These are phyloP conservation scores for Epichloe uncinata DNA, from an alignment of 2,329 filamentous ascomycete genomes.

Conservation along the genomic window DNA sequence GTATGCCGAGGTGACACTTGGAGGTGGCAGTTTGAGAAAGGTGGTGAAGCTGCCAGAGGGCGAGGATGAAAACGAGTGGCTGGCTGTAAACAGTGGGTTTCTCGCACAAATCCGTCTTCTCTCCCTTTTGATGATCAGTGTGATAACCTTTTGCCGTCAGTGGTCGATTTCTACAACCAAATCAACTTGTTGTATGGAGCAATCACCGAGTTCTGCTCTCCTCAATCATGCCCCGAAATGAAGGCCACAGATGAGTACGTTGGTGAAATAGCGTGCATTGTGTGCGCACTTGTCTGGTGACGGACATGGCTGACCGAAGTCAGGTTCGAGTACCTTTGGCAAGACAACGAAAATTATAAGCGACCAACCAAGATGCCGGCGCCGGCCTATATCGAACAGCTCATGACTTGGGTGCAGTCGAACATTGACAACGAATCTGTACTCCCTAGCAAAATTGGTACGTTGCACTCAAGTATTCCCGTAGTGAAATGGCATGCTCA, in stretches of 20 bases:
- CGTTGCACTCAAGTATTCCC: conserved; percentile 7
- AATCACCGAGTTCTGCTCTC: conserved; percentile 98
- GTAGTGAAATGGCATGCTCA: not conserved
- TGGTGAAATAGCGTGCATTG: not conserved
- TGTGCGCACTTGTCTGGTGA: not conserved
- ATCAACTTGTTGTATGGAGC: conserved; percentile 98
- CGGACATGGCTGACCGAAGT: not conserved
- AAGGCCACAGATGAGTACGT: conserved; percentile 96
- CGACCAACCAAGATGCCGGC: conserved; percentile 96
- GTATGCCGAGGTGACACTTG: conserved; percentile 93
- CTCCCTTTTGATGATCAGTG: not conserved
- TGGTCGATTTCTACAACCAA: conserved; percentile 99
- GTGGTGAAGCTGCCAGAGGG: conserved; percentile 94
- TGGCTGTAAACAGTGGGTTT: conserved; percentile 85
- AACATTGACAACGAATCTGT: conserved; percentile 93
- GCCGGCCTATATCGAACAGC: conserved; percentile 91
- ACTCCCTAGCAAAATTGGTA: conserved; percentile 86
- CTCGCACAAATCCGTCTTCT: no score
- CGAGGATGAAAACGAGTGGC: conserved; percentile 95
- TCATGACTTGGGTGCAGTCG: conserved; percentile 93
- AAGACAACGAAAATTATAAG: conserved; percentile 88
- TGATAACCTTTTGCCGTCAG: conserved; percentile 28
- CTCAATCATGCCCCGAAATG: conserved; percentile 95
- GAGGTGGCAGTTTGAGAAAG: conserved; percentile 87
- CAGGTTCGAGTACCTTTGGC: conserved; percentile 98